Evolutionary conservation across 2,329 filamentous ascomycete genomes (phyloP), one percentile per base, ranked within the genome.

Genomic region (Falciphora oryzae): DNA sequence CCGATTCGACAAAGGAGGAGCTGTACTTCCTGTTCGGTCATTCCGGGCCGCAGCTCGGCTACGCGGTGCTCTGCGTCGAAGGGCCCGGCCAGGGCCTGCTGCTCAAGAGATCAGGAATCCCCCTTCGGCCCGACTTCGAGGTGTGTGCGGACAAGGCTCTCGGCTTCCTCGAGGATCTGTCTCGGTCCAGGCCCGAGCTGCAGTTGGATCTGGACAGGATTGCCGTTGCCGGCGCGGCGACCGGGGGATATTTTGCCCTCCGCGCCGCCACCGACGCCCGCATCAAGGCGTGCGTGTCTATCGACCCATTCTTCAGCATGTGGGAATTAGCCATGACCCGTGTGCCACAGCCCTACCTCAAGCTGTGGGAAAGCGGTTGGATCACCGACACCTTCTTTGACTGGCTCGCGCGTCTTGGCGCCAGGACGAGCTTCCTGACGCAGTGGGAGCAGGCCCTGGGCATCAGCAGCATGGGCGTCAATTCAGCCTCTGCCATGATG

Each of bases 61-160:
- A 78, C 64, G 76, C 76, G 0, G 73, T 76, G 0, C 59, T 78
- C n/a, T 75, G 70, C 0, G 77, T 77, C 60, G 76, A 79, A 2
- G 77, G 76, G 1, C 76, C 76, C 0, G 76, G 76, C 0, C 76
- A 78, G 65, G 76, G 76, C 0, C 68, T 75, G 13, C 63, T 71
- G 1, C 67, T 77, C 4, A 64, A 68, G n/a, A 66, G 66, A 1
- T 61, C 70, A 10, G 64, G 65, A 56, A 18, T 70, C 11, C 59
- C 63, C 14, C 66, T 73, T 65, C 68, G 70, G 1, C 72, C 71
- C 2, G 73, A 74, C 66, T 74, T 69, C 66, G 73, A 75, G 63
- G 63, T 63, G 1, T 71, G 73, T 22, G 67, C 63, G 4, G 29
- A 59, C 38, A n/a, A 28, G 2, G 71, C 72, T 13, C 22, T 75